Evolutionary conservation across 805 yeast genomes (phyloP), one percentile per base, ranked within the genome.

Genomic region (Suhomyces pyralidae): DNA sequence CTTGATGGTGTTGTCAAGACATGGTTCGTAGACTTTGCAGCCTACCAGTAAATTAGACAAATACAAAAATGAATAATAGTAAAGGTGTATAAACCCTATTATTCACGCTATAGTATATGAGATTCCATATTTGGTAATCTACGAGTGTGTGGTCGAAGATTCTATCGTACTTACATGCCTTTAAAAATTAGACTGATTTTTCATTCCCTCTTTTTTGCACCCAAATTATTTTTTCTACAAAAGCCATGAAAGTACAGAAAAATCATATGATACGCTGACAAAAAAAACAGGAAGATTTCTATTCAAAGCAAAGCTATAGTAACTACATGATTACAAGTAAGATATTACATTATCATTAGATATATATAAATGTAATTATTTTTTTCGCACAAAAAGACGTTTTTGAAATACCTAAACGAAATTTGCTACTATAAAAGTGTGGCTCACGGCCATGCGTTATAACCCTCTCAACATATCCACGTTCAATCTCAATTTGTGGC

Each of bases 1-100:
- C 72, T 83, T 14, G 99, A 94, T 66, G 90, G 93, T 2, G 78
- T 85, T 49, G 75, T 93, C 51, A 92, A 88, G 70, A 70, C 76
- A 28, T 94, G 98, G 98, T 62, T 63, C 8, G 79, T 78, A 7
- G 67, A 66, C 43, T 62, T 66, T 24, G 42, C 48, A 15, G 60
- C 32, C 15, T 57, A 57, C 38, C 44, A 49, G 14, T 47, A 32
- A 17, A 36, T 28, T 45, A 28, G 28, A 26, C 25, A 6, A 12
- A 28, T 28, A 17, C 17, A 25, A 40, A 40, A 14, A 7, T 40
- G 20, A 40, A 14, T 40, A 36, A 9, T 15, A 9, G 22, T 26
- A 26, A 7, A 28, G 32, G 30, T 10, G 30, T 9, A 10, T 12
- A 7, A 28, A 26, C 12, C 5, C 32, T 28, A 28, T 2, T 5